Conservation (phyloP, 192 early-diverging fungal genomes). For the Rhizophagus prolifer region DNA sequence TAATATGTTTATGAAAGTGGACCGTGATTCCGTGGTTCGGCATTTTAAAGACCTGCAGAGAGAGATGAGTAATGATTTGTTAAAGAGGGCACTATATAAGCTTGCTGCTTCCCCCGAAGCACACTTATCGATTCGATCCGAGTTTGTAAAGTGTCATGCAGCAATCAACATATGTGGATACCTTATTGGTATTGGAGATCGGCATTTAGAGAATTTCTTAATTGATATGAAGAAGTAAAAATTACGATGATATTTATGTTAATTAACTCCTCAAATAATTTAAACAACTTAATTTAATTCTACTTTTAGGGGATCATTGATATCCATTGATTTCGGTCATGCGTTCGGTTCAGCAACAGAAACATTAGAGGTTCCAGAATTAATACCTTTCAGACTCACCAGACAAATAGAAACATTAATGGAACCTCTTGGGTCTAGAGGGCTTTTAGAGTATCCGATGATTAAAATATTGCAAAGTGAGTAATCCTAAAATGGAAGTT, state of each 20-base stretch:
- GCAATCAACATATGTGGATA: slow-evolving; percentile 63
- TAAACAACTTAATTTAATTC: background rate
- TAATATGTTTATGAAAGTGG: slow-evolving; percentile 50
- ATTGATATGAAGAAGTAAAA: slow-evolving; percentile 42
- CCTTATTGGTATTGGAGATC: slow-evolving; percentile 65
- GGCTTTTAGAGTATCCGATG: slow-evolving; percentile 69
- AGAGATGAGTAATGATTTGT: slow-evolving; percentile 43
- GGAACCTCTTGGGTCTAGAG: slow-evolving; percentile 64
- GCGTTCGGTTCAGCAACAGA: slow-evolving; percentile 84
- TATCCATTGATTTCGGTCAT: slow-evolving; percentile 82
- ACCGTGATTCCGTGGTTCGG: slow-evolving; percentile 47
- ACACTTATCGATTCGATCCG: slow-evolving; percentile 63
- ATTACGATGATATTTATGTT: too few species aligned
- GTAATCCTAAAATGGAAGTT: background rate
- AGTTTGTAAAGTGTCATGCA: slow-evolving; percentile 70
- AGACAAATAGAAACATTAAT: slow-evolving; percentile 63
- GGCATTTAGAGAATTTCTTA: slow-evolving; percentile 78
- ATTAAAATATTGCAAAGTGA: slow-evolving; percentile 52
- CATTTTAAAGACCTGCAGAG: slow-evolving; percentile 48
- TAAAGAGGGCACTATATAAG: slow-evolving; percentile 55
- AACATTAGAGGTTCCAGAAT: slow-evolving; percentile 70
- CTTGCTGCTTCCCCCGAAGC: slow-evolving; percentile 71
- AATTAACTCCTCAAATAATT: background rate
- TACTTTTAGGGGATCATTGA: slow-evolving; percentile 60
- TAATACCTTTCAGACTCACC: slow-evolving; percentile 77